A percentile compares a stretch with the other conserved stretches of the same genome.
These are phyloP conservation scores for Rubus parviflorus DNA, from an alignment of 306 rosid species.

Conservation along the genomic window DNA sequence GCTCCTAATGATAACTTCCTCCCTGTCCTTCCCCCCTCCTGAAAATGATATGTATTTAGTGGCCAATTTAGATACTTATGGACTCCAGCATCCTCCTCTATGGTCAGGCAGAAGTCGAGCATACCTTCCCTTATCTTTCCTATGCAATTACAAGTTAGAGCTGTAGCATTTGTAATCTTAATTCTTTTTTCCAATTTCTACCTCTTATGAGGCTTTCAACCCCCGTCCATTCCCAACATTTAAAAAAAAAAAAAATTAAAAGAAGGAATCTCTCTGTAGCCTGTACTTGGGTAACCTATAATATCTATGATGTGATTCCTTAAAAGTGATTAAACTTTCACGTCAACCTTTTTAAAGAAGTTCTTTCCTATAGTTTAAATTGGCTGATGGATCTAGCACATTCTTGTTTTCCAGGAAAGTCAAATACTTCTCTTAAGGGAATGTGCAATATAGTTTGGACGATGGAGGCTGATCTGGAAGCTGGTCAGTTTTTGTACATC, in stretches of 20 bases:
- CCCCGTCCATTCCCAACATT: background rate
- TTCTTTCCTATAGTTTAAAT: constrained; percentile 28
- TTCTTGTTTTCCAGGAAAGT: constrained; percentile 55
- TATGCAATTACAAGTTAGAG: background rate
- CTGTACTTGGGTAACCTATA: background rate
- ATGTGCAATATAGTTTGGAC: constrained; percentile 69
- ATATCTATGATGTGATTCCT: constrained; percentile 3
- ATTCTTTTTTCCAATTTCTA: background rate
- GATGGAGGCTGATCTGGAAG: constrained; percentile 76
- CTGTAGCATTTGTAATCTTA: background rate
- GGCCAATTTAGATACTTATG: constrained; percentile 8
- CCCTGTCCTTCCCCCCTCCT: background rate
- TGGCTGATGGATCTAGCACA: constrained; percentile 44
- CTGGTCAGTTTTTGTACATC: constrained; percentile 72
- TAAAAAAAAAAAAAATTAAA: background rate
- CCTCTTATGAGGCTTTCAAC: background rate
- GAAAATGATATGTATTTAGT: background rate
- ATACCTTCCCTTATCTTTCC: background rate
- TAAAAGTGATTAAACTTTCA: constrained; percentile 2
- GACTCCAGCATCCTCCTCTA: background rate
- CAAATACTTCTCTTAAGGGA: constrained; percentile 45
- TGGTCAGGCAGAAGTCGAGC: background rate
- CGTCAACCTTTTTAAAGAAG: constrained; percentile 16
- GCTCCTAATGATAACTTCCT: background rate
- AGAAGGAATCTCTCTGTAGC: background rate